Percentiles rank a stretch among this genome's conserved stretches.
These are phyloP conservation scores for Amaranthus palmeri DNA, from an alignment of 148 eudicot genomes.

Conservation along the genomic window DNA sequence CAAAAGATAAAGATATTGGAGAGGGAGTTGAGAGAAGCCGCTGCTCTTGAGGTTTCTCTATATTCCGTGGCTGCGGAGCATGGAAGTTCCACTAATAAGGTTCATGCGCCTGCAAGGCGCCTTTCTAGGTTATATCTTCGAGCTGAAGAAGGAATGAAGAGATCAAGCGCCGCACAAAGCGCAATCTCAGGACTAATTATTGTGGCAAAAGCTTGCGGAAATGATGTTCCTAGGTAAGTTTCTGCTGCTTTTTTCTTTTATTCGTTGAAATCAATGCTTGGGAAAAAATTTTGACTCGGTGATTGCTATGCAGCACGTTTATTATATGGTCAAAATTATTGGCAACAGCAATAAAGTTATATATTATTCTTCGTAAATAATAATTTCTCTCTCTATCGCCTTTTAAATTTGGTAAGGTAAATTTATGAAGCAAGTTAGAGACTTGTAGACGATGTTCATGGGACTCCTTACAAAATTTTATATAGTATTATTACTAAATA, in stretches of 20 bases:
- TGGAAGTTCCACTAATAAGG: constrained; percentile 83
- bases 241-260: background rate
- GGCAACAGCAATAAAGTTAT: no score
- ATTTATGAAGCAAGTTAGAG: no score
- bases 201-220: constrained; percentile 96
- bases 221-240: constrained; percentile 88
- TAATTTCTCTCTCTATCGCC: no score
- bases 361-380: no score
- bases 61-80: constrained; percentile 93
- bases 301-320: background rate
- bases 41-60: constrained; percentile 74
- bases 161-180: constrained; percentile 69
- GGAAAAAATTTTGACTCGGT: background rate
- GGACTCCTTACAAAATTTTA: no score
- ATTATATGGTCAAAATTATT: no score
- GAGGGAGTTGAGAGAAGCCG: constrained; percentile 85
- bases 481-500: no score
- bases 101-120: constrained; percentile 96
- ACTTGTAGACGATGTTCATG: no score
- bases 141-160: constrained; percentile 56
- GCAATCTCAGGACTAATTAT: constrained; percentile 73
- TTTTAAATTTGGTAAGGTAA: no score
- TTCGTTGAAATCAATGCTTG: background rate
- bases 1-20: constrained; percentile 59
- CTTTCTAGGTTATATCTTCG: constrained; percentile 83